Evolutionary conservation across 352 stramenopile genomes (phyloP).

Genomic region (Globisporangium ultimum): DNA sequence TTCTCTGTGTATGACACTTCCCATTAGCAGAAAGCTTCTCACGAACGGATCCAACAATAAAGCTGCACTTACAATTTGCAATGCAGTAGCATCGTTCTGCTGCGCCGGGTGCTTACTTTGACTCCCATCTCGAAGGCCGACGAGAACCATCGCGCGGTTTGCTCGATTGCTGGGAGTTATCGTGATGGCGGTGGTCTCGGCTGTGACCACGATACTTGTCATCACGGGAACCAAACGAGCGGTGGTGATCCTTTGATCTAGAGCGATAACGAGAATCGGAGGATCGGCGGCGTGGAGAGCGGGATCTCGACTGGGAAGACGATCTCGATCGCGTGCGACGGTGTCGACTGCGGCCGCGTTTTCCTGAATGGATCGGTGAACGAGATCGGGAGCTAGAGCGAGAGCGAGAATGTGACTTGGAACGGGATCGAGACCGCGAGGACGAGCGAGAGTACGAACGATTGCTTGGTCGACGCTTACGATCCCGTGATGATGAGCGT

Average conservation of each 20-base stretch:
- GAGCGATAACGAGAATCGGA: constrained; percentile 12
- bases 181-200: background rate
- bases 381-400: constrained; percentile 22
- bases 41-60: too few relatives aligned
- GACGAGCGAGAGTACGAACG: constrained; percentile 8
- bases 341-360: constrained; percentile 19
- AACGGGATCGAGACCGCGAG: constrained; percentile 1
- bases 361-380: constrained; percentile 14
- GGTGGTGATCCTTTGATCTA: constrained; percentile 6
- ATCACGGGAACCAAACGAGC: constrained; percentile 7
- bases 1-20: too few relatives aligned
- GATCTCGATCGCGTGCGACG: constrained; percentile 33
- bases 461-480: constrained; percentile 15
- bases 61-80: too few relatives aligned
- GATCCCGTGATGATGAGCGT: constrained; percentile 13
- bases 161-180: constrained; percentile 1
- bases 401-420: constrained; percentile 18
- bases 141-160: constrained; percentile 7
- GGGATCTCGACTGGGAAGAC: constrained; percentile 33
- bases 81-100: too few relatives aligned
- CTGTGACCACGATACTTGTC: background rate
- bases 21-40: too few relatives aligned
- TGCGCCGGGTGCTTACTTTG: constrained; percentile 5
- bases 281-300: constrained; percentile 16
- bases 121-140: constrained; percentile 10